Percentiles rank a stretch among this genome's conserved stretches.
Conservation (phyloP, 805 yeast genomes). For the Yarrowia sp. region DNA sequence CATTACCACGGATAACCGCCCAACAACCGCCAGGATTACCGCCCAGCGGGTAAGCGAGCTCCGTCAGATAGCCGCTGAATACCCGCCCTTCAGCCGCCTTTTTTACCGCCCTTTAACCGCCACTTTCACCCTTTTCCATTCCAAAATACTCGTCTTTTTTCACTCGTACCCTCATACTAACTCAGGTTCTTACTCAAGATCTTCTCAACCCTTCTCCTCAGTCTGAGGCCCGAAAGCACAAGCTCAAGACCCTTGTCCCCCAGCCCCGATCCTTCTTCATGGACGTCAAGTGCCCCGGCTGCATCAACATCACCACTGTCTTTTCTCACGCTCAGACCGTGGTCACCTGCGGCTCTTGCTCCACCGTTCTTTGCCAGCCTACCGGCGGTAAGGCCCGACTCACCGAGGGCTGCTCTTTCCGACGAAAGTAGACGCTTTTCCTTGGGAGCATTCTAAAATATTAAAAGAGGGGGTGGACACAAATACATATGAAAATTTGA, state of each 20-base stretch:
- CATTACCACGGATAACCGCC: too few species aligned
- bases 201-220: conserved; percentile 97
- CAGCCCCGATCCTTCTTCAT: conserved; percentile 98
- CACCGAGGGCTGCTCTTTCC: conserved; percentile 99
- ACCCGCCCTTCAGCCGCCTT: too few species aligned
- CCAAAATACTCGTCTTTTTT: too few species aligned
- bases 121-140: neutral
- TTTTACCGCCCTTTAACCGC: too few species aligned
- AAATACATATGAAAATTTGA: conserved; percentile 38
- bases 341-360: conserved; percentile 98
- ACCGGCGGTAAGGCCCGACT: conserved; percentile 99
- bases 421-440: conserved; percentile 79
- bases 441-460: conserved; percentile 35
- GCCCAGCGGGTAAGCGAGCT: too few species aligned
- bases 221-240: conserved; percentile 96
- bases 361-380: conserved; percentile 98
- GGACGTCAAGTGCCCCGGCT: conserved; percentile 99
- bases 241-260: conserved; percentile 96
- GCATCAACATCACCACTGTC: conserved; percentile 98
- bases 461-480: conserved; percentile 38
- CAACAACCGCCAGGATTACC: too few species aligned
- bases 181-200: conserved; percentile 97
- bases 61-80: too few species aligned
- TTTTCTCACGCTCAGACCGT: conserved; percentile 99
- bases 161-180: conserved; percentile 25